These are phyloP conservation scores for Colletotrichum tropicicola DNA, from an alignment of 2,329 filamentous ascomycete genomes.

Conservation along the genomic window DNA sequence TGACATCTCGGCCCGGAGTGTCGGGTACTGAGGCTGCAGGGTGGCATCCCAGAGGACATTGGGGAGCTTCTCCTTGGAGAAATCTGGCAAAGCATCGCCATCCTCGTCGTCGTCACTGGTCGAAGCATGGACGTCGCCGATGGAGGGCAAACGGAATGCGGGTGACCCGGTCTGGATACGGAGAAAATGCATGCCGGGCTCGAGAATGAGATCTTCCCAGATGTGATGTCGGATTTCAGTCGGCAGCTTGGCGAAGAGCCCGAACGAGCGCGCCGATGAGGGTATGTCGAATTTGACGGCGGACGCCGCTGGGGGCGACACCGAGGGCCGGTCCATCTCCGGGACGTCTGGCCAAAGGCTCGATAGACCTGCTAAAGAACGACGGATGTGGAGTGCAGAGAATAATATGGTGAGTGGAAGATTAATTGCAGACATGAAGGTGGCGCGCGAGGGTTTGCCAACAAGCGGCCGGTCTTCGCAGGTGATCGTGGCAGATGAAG, in stretches of 20 bases:
- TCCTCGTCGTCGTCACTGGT: conserved; percentile 24
- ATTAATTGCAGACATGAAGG: too few species aligned
- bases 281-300: conserved; percentile 43
- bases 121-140: neutral
- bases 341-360: too few species aligned
- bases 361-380: too few species aligned
- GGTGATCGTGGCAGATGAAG: too few species aligned
- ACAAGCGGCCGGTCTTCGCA: too few species aligned
- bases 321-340: neutral
- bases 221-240: conserved; percentile 45
- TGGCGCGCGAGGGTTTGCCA: too few species aligned
- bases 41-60: conserved; percentile 29
- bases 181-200: conserved; percentile 47
- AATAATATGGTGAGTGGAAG: too few species aligned
- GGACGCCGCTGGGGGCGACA: neutral
- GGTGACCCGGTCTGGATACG: conserved; percentile 6
- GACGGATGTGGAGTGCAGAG: too few species aligned
- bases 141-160: neutral
- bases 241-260: conserved; percentile 42
- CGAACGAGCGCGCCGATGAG: conserved; percentile 40
- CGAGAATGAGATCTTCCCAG: conserved; percentile 41
- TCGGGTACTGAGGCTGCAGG: conserved; percentile 37
- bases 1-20: conserved; percentile 42
- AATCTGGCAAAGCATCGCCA: conserved; percentile 33
- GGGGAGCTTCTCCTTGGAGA: conserved; percentile 33